Conservation (phyloP, 495 filamentous ascomycete genomes). For the Aspergillus nidulans region DNA sequence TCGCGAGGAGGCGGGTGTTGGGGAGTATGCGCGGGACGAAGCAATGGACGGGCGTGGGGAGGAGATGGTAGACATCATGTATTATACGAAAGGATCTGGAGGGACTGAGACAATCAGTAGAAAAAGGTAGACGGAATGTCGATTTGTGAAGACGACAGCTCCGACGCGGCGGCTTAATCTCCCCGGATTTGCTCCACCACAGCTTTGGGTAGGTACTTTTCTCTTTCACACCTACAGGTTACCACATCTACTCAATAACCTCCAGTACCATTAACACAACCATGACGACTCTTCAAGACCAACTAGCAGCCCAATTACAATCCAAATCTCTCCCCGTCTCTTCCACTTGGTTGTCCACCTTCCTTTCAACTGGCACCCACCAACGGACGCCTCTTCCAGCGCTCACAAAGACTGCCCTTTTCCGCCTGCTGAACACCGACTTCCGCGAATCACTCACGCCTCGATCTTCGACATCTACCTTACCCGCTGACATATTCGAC, state of each 20-base stretch:
- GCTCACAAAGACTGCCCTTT: conserved; percentile 71
- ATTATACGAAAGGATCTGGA: no score
- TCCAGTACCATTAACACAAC: background rate
- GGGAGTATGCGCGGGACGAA: conserved; percentile 55
- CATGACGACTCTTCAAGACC: conserved; percentile 36
- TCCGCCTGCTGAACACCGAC: conserved; percentile 76
- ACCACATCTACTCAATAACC: background rate
- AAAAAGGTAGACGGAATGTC: conserved; percentile 8
- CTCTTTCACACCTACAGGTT: background rate
- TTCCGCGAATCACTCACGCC: conserved; percentile 57
- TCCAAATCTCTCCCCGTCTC: conserved; percentile 43
- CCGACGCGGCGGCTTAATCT: background rate
- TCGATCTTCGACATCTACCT: conserved; percentile 37
- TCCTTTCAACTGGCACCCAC: conserved; percentile 28
- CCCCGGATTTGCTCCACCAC: conserved; percentile 14
- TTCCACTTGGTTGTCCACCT: conserved; percentile 38
- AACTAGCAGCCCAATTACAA: conserved; percentile 42
- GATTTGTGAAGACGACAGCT: background rate
- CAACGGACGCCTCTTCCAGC: conserved; percentile 61
- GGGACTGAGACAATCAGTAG: conserved; percentile 7
- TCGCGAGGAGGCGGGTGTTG: conserved; percentile 63
- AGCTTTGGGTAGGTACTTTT: conserved; percentile 1
- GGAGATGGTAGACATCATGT: conserved; percentile 72
- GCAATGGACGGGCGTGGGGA: conserved; percentile 67
- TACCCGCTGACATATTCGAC: conserved; percentile 56